A percentile compares a stretch with the other conserved stretches of the same genome.
Evolutionary conservation across 257 asterid species (phyloP).

Genomic region (Nicotiana tomentosiformis): DNA sequence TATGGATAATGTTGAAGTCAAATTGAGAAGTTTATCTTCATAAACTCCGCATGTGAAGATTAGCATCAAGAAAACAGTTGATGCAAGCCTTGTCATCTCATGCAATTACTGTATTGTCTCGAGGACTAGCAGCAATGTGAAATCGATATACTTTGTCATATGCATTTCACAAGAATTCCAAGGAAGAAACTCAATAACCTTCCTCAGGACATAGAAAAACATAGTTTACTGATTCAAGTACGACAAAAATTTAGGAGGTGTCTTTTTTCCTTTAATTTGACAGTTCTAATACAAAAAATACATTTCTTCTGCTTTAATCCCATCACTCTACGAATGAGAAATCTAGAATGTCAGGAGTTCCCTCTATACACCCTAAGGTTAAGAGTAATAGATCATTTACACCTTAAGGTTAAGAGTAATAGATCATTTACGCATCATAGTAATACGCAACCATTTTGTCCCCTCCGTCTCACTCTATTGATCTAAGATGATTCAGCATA

Average conservation of each 20-base stretch:
- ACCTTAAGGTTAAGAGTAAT: neutral
- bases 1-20: neutral
- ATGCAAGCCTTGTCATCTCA: neutral
- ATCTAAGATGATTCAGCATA: neutral
- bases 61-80: neutral
- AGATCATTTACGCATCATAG: neutral
- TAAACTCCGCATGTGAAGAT: neutral
- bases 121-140: neutral
- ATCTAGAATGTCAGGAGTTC: neutral
- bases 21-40: slow-evolving; percentile 7
- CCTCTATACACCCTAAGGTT: neutral
- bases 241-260: neutral
- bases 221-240: neutral
- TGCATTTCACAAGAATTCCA: neutral
- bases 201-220: neutral
- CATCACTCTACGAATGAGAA: neutral
- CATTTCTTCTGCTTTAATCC: neutral
- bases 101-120: neutral
- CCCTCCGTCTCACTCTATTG: neutral
- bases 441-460: neutral
- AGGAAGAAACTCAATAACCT: neutral
- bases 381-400: neutral
- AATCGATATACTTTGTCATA: neutral
- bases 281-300: neutral
- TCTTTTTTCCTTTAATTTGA: neutral